Evolutionary conservation across 1,139 yeast genomes (phyloP).

Genomic region (Nakaseomyces uthaithaninus): DNA sequence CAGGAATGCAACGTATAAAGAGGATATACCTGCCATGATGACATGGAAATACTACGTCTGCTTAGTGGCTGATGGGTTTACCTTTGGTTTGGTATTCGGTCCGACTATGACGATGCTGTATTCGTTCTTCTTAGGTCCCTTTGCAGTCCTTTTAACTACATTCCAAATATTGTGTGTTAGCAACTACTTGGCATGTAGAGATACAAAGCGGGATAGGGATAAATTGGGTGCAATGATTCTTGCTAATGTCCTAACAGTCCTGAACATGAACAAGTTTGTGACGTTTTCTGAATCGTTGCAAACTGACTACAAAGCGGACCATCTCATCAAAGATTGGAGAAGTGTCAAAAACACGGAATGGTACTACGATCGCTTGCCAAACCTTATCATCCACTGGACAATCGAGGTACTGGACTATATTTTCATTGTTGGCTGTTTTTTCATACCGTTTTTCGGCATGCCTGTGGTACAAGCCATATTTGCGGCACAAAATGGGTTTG

Average conservation of each 20-base stretch:
- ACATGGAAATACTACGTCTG: not conserved
- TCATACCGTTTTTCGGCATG: conserved; percentile 14
- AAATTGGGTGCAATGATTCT: not conserved
- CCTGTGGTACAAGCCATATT: conserved; percentile 10
- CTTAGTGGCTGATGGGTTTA: not conserved
- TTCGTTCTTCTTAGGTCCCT: conserved; percentile 2
- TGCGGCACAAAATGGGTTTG: conserved; percentile 12
- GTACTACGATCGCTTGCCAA: conserved; percentile 2
- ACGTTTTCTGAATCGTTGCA: not conserved
- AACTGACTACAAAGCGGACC: not conserved
- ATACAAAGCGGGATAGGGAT: conserved; percentile 1
- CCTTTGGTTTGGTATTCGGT: not conserved
- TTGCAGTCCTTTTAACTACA: not conserved
- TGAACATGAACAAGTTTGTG: not conserved
- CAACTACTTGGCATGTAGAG: not conserved
- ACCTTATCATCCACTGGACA: not conserved
- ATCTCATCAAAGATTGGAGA: conserved; percentile 7
- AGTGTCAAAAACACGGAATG: not conserved
- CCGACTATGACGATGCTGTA: conserved; percentile 5
- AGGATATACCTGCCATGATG: not conserved
- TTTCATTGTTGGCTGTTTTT: conserved; percentile 3
- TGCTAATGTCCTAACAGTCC: not conserved
- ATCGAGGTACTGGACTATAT: not conserved
- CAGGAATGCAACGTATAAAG: not conserved
- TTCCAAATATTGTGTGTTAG: not conserved